phyloP scores from a whole-genome alignment of 2,329 filamentous ascomycete species.

The Fusarium metavorans region DNA sequence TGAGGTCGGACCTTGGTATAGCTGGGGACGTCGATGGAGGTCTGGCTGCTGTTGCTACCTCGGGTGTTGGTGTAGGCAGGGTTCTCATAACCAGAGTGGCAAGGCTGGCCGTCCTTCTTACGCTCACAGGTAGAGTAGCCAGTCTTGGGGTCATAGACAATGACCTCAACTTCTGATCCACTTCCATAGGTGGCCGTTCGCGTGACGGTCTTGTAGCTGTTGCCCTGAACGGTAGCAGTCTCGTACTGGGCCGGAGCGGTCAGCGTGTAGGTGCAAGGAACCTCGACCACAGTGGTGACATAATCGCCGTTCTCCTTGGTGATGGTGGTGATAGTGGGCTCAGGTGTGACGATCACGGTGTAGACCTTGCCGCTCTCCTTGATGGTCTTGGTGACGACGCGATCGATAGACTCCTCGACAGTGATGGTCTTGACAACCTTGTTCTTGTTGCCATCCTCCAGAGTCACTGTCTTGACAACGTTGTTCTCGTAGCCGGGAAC shows the following conservation, averaged over 20 bases:
- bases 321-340: slow-evolving; percentile 31
- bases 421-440: slow-evolving; percentile 36
- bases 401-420: slow-evolving; percentile 20
- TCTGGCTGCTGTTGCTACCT: slow-evolving; percentile 5
- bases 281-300: slow-evolving; percentile 33
- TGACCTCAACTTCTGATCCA: slow-evolving; percentile 47
- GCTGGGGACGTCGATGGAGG: slow-evolving; percentile 16
- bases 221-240: slow-evolving; percentile 42
- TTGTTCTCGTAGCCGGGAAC: slow-evolving; percentile 8
- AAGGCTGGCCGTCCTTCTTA: slow-evolving; percentile 45
- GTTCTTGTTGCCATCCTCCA: slow-evolving; percentile 24
- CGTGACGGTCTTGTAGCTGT: slow-evolving; percentile 26
- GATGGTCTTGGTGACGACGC: slow-evolving; percentile 39
- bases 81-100: slow-evolving; percentile 25
- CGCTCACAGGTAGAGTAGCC: slow-evolving; percentile 46
- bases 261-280: slow-evolving; percentile 34
- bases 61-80: slow-evolving; percentile 25
- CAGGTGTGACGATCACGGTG: slow-evolving; percentile 37
- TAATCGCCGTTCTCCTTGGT: slow-evolving; percentile 33
- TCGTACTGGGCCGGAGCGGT: slow-evolving; percentile 41
- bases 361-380: slow-evolving; percentile 37
- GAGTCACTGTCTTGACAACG: slow-evolving; percentile 24
- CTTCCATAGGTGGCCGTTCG: slow-evolving; percentile 34
- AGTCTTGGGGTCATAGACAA: slow-evolving; percentile 47
- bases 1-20: slow-evolving; percentile 36